Evolutionary conservation across 2,329 filamentous ascomycete genomes (phyloP).

Genomic region (Sarocladiaceae sp.): DNA sequence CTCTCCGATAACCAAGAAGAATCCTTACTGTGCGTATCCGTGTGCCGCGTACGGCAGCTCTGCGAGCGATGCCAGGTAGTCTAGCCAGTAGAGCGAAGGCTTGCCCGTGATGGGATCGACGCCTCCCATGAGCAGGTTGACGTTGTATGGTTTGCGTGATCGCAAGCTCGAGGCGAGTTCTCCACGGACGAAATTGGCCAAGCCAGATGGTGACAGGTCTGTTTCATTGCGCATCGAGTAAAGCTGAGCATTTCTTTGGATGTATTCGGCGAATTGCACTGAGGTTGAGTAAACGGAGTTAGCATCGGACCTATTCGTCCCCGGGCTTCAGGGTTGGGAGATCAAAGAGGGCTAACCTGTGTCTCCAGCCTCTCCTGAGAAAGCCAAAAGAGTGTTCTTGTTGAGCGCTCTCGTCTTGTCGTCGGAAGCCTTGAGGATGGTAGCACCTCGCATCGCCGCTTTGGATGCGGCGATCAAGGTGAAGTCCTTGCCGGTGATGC

Average conservation of each 20-base stretch:
- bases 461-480: conserved; percentile 96
- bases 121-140: conserved; percentile 92
- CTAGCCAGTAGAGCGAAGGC: conserved; percentile 92
- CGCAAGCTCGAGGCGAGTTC: conserved; percentile 88
- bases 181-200: conserved; percentile 88
- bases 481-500: conserved; percentile 99
- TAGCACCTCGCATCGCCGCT: conserved; percentile 95
- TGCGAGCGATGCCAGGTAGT: conserved; percentile 87
- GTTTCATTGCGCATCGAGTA: conserved; percentile 98
- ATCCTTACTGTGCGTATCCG: conserved; percentile 85
- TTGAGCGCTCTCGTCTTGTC: conserved; percentile 94
- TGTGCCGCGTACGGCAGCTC: conserved; percentile 92
- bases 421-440: conserved; percentile 88
- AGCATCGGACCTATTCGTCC: conserved; percentile 13
- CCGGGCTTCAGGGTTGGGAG: background rate
- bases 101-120: conserved; percentile 87
- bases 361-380: conserved; percentile 92
- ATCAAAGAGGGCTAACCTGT: conserved; percentile 55
- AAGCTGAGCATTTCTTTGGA: conserved; percentile 95
- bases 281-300: conserved; percentile 18
- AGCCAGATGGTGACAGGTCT: conserved; percentile 81
- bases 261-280: conserved; percentile 99
- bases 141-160: conserved; percentile 90
- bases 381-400: conserved; percentile 91
- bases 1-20: background rate